A percentile compares a stretch with the other conserved stretches of the same genome.
phyloP scores from a whole-genome alignment of 495 filamentous ascomycete species.

The Hapsidospora chrysogenum region DNA sequence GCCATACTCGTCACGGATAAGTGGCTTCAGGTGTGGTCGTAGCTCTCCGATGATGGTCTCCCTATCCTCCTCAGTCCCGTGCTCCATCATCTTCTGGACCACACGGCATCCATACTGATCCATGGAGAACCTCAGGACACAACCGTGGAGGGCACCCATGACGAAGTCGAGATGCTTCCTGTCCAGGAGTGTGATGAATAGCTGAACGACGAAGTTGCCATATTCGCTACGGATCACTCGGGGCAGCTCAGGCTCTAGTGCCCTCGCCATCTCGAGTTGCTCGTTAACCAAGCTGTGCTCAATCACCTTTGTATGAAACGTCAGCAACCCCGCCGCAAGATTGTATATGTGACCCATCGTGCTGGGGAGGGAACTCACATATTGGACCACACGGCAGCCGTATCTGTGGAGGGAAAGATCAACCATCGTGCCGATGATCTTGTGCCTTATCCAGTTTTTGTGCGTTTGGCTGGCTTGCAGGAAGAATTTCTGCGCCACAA shows the following conservation, averaged over 20 bases:
- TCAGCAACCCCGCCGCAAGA: constrained; percentile 3
- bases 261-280: constrained; percentile 68
- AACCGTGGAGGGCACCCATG: constrained; percentile 65
- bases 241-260: constrained; percentile 64
- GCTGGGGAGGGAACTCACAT: constrained; percentile 29
- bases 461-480: constrained; percentile 91
- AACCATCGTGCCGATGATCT: constrained; percentile 75
- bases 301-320: constrained; percentile 42
- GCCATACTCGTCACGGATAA: constrained; percentile 83
- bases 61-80: constrained; percentile 58
- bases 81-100: constrained; percentile 82
- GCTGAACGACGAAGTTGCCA: constrained; percentile 94
- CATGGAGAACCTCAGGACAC: constrained; percentile 28
- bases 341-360: not conserved
- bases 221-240: constrained; percentile 79
- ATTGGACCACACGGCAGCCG: constrained; percentile 91
- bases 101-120: constrained; percentile 74
- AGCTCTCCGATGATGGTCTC: constrained; percentile 61
- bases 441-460: constrained; percentile 68
- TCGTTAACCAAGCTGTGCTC: constrained; percentile 86
- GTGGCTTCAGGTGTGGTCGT: constrained; percentile 46
- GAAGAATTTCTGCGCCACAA: constrained; percentile 96
- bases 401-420: constrained; percentile 80
- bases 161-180: constrained; percentile 74
- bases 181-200: constrained; percentile 78